Base-by-base conservation (phyloP, 495 filamentous ascomycete species). In the Lophium mytilinum region DNA sequence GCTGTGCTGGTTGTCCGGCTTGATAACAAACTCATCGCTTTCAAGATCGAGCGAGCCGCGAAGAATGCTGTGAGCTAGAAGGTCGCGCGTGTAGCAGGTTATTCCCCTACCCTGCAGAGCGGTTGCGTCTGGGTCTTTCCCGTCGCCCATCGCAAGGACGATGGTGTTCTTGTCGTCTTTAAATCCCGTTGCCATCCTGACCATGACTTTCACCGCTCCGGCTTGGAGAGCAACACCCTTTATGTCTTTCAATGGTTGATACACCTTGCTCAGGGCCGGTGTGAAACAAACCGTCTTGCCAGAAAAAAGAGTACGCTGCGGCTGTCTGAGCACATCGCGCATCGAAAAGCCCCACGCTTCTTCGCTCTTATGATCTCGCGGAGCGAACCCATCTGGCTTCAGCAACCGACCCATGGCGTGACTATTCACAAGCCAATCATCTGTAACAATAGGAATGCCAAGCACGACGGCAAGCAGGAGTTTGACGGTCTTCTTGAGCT, bases 401-500 rank as follows among this genome's bases (percentile, higher is more conserved):
- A 73, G 66, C 15, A 76, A 56, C 12, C 51, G 19, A 0, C 56
- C 54, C 10, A 50, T 53, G 24, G 61, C 58, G 4, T 53, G 56
- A 46, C 68, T 71, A 8, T 69, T 55, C 9, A 57, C 40, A 15
- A 73, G 54, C 73, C 73, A 76, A 0, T 68, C 48, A 53, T 76
- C 73, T 1, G 69, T 72, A 12, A 73, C 64, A 42, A 76, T 67
- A 4, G 63, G 60, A 21, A 70, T 67, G 18, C 73, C 73, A 1
- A 66, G 49, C 33, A 68, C 58, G 5, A 72, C 53, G 35, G 64
- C 62, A 3, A 63, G 51, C n/a, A 75, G 68, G 10, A 76, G 50
- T 39, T 75, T 76, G 18, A 59, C 60, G 0, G 73, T 69, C 49
- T 69, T 72, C 24, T 66, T 69, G n/a, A 76, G 37, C 40, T 69